Conservation (phyloP, 345 rosid genomes). For the Theobroma cacao region DNA sequence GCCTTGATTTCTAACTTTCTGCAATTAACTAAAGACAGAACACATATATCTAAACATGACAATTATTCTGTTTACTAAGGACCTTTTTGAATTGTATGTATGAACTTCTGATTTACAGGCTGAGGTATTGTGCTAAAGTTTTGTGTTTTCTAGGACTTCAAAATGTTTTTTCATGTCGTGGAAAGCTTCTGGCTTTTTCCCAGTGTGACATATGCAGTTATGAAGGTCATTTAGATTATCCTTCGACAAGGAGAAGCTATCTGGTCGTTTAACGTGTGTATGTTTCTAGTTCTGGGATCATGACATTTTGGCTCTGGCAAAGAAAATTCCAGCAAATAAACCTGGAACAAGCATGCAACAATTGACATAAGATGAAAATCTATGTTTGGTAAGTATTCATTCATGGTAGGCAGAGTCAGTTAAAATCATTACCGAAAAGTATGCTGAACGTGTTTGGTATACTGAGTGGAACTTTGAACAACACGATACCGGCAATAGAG, state of each 20-base stretch:
- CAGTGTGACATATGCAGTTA: too few species aligned
- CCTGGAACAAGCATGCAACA: conserved; percentile 43
- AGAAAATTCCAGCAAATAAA: conserved; percentile 77
- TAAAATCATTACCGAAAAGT: conserved; percentile 60
- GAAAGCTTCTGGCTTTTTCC: neutral
- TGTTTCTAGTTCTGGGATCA: conserved; percentile 26
- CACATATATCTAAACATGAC: neutral
- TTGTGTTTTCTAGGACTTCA: neutral
- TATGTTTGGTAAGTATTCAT: neutral
- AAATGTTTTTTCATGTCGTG: neutral
- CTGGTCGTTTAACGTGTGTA: neutral
- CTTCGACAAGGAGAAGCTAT: neutral
- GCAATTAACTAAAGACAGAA: neutral
- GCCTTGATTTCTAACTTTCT: neutral
- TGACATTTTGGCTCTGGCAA: conserved; percentile 90
- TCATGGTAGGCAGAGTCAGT: neutral
- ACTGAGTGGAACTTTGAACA: conserved; percentile 85
- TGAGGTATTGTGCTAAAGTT: neutral
- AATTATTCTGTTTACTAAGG: neutral
- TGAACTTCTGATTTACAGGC: conserved; percentile 1
- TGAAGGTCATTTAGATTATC: too few species aligned
- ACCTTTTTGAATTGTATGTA: neutral
- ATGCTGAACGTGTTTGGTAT: conserved; percentile 75
- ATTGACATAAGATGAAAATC: neutral
- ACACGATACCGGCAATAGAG: conserved; percentile 63